Conservation (phyloP, 2,329 filamentous ascomycete genomes). For the Dactylellina cionopaga region DNA sequence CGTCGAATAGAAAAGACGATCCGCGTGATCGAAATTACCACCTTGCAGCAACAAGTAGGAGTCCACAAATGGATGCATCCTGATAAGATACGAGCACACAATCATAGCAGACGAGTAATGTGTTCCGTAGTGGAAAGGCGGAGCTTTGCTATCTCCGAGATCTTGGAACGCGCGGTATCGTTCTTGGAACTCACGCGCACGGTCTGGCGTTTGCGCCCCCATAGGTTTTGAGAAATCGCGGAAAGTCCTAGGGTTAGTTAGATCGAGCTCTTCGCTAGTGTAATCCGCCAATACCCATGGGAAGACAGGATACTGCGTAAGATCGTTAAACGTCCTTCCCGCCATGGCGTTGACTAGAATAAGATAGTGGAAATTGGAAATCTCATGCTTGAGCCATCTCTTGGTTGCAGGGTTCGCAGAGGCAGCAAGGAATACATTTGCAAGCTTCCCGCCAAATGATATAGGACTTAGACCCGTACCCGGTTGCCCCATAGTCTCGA, state of each 20-base stretch:
- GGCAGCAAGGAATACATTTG: conserved; percentile 86
- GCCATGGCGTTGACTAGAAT: conserved; percentile 99
- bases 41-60: conserved; percentile 94
- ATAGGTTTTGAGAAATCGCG: conserved; percentile 94
- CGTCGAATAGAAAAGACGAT: conserved; percentile 93
- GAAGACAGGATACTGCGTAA: conserved; percentile 98
- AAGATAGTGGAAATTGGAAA: conserved; percentile 98
- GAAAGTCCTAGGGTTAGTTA: conserved; percentile 84
- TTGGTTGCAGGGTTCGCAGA: conserved; percentile 80
- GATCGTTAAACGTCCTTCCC: conserved; percentile 94
- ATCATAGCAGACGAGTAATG: conserved; percentile 99
- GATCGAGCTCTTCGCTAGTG: conserved; percentile 88
- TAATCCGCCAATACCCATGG: conserved; percentile 98
- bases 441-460: conserved; percentile 85
- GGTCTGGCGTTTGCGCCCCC: conserved; percentile 82
- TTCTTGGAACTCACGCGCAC: conserved; percentile 82
- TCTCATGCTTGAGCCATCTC: conserved; percentile 90
- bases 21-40: conserved; percentile 95
- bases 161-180: conserved; percentile 88
- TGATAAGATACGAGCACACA: conserved; percentile 93
- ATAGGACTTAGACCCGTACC: conserved; percentile 71
- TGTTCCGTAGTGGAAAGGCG: conserved; percentile 95
- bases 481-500: conserved; percentile 78
- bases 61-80: conserved; percentile 93
- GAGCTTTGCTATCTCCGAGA: conserved; percentile 78